Percentiles rank a stretch among this genome's conserved stretches.
These are phyloP conservation scores for Creolimax fragrantissima DNA, from an alignment of 78 protist genomes.

Conservation along the genomic window DNA sequence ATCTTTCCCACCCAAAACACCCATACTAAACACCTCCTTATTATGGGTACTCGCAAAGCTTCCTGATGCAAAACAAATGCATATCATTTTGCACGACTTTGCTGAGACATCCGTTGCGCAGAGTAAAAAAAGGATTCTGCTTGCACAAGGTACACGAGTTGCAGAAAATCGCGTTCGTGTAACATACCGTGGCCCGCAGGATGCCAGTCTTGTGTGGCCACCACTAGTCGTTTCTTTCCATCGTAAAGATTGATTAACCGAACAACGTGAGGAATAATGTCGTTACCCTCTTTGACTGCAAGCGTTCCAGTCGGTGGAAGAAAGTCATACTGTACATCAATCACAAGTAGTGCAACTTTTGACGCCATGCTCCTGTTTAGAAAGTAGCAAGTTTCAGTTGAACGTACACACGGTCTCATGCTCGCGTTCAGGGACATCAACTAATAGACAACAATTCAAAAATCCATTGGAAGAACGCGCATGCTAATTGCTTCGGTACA, in stretches of 20 bases:
- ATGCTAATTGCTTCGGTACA: no score
- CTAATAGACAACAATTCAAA: no score
- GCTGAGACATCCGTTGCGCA: no score
- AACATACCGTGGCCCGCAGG: not conserved
- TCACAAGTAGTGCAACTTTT: not conserved
- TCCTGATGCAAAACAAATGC: no score
- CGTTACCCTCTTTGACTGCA: not conserved
- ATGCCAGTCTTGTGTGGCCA: slow-evolving; percentile 23
- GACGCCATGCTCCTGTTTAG: not conserved
- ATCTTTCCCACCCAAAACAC: not conserved
- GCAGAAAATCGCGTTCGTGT: no score
- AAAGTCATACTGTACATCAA: slow-evolving; percentile 12
- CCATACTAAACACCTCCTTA: not conserved
- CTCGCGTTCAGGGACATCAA: no score
- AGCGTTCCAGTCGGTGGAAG: not conserved
- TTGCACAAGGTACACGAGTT: no score
- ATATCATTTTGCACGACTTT: no score
- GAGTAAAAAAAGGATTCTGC: no score
- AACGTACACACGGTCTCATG: no score
- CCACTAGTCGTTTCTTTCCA: not conserved
- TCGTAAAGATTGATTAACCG: not conserved
- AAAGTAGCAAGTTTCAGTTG: no score
- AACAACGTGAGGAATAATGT: not conserved
- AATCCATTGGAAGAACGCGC: no score
- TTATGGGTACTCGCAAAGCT: not conserved